Evolutionary conservation across 139 green algal species (phyloP).

Genomic region (Pedinophyceae sp.): DNA sequence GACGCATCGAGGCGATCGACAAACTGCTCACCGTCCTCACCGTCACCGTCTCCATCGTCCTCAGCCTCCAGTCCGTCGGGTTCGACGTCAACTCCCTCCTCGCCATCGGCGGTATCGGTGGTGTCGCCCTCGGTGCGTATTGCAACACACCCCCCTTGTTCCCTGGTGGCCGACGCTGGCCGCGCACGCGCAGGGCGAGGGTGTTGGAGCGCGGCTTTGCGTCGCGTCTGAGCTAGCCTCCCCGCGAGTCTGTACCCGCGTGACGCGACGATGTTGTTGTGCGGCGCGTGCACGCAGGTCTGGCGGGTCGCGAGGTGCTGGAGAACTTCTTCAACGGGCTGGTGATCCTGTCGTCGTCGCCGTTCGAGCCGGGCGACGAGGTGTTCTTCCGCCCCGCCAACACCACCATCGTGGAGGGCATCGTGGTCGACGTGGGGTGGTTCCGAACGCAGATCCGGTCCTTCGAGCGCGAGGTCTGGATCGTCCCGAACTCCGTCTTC

Average conservation of each 20-base stretch:
- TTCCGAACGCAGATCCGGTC: slow-evolving; percentile 3
- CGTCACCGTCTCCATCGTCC: not conserved
- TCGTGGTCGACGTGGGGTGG: slow-evolving; percentile 3
- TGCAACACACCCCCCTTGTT: too few species aligned
- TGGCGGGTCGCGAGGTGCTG: too few species aligned
- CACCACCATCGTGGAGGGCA: not conserved
- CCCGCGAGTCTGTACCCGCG: too few species aligned
- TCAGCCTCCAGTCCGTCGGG: not conserved
- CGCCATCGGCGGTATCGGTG: slow-evolving; percentile 1
- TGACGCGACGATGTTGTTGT: too few species aligned
- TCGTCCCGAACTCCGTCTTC: slow-evolving; percentile 1
- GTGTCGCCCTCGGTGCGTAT: slow-evolving; percentile 1
- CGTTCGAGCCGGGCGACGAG: not conserved
- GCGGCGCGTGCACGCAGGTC: too few species aligned
- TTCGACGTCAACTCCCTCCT: slow-evolving; percentile 5
- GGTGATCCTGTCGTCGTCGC: not conserved
- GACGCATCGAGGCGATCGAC: not conserved
- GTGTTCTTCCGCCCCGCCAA: not conserved
- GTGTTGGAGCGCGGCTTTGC: too few species aligned
- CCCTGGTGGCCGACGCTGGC: too few species aligned
- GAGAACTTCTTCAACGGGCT: slow-evolving; percentile 4
- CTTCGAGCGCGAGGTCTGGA: slow-evolving; percentile 1
- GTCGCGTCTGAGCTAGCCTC: too few species aligned
- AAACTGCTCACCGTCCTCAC: not conserved
- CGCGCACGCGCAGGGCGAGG: too few species aligned